Evolutionary conservation across 2,329 filamentous ascomycete species (phyloP), one percentile per base, ranked within the genome.

Genomic region (Fusarium kyushuense): DNA sequence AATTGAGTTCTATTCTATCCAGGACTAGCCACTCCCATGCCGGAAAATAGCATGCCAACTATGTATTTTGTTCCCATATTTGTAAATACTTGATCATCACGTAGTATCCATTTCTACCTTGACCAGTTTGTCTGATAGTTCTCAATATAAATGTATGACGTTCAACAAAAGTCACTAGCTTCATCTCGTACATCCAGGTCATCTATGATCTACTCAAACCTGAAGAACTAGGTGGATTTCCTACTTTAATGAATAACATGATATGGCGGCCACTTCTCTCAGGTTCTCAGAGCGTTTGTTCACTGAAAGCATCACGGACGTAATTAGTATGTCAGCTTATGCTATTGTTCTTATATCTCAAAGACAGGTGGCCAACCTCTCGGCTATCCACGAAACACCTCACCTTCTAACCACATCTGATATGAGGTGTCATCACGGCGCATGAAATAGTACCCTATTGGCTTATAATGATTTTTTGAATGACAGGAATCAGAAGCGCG

Each of bases 161-260:
- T 4, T 41, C 2, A n/a, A 23, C 8, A 1, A 41, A 16, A 16
- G 13, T 14, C 19, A 3, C 21, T 13, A 10, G 19, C 6, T 41
- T 14, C 13, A 41, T 23, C 13, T 10, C 12, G 4, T 5, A 8
- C 23, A 3, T 9, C 7, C 21, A 40, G 21, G 6, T 13, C 36
- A 23, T 9, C 3, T 6, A 42, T 27, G 23, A 11, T 10, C 16
- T 42, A 4, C 40, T 7, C 10, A 13, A 17, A 10, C 7, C 4
- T 17, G 21, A 23, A 14, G 13, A 4, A 16, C 19, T 2, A 6
- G 8, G 14, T 23, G 5, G 7, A 41, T 17, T 17, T 5, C 8
- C 7, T 41, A 3, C 38, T 12, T 3, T 3, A 0, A 4, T 6
- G 6, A 1, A 41, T 14, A 10, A 14, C 14, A 6, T 16, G 1